Base-by-base conservation (phyloP, 2,329 filamentous ascomycete species). In the Calonectria hongkongensis region DNA sequence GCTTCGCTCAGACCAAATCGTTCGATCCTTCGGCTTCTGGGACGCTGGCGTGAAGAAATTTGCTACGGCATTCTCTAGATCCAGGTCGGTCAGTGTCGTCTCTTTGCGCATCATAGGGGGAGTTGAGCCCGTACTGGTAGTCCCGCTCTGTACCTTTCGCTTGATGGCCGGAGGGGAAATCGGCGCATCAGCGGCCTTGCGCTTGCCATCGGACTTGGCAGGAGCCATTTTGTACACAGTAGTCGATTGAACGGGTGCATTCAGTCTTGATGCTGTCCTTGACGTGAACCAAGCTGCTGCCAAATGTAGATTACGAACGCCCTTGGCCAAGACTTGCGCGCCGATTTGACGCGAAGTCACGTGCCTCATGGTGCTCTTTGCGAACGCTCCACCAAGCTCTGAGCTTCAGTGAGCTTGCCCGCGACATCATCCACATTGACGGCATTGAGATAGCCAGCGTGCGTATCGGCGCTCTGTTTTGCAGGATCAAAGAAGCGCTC, bases 11-110 rank as follows among this genome's bases (percentile, higher is more conserved):
- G 88, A 83, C 95, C 97, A 98, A 12, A 84, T 86, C 64, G 94
- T 91, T 70, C 90, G 91, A 63, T 96, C 93, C 16, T 94, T 94
- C 39, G 93, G 92, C 82, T 97, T 98, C 82, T 98, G 91, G 0
- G 95, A 98, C 0, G 89, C 82, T 0, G 96, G 96, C 0, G 93
- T 98, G 84, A 98, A 98, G 87, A 98, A 98, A 67, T 90, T 95
- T 25, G 94, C 90, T 1, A 98, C 91, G 1, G 93, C 91, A 72
- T 85, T 91, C 82, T 92, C 93, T 94, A 75, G 4, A 13, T 30
- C 47, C 54, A 73, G 10, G 41, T 62, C 43, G 45, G 66, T 81
- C 70, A 82, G 76, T 33, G 16, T 48, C 25, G 27, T 28, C 16
- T 9, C 25, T 21, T 10, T 66, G 27, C 16, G 21, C 2, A 1